Evolutionary conservation across 306 rosid genomes (phyloP), one percentile per base, ranked within the genome.

Genomic region (Cucurbita moschata): DNA sequence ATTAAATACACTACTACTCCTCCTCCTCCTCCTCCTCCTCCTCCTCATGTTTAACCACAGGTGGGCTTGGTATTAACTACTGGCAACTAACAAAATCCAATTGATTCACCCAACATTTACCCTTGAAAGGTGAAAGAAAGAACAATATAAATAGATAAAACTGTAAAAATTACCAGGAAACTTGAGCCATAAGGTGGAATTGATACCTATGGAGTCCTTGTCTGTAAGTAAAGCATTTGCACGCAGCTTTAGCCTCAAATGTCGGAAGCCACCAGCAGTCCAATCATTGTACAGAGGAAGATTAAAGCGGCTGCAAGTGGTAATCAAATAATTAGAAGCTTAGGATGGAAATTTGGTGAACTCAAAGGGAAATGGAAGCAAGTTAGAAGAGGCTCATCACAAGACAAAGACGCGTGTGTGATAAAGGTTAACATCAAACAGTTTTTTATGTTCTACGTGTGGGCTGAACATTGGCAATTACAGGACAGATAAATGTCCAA

Each of bases 201-300:
- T 18, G 72, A 43, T 65, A 58, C 49, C 72, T 19, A 65, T 43
- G 10, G 19, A 43, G 37, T 65, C 72, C 53, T 65, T 38, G 49
- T 42, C 38, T n/a, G 44, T 16, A 66, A 50, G 74, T 14, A 70
- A 70, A 49, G 74, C 42, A 26, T 70, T 70, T 70, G 59, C 59
- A 30, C 56, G 21, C 73, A 26, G 73, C 40, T 44, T 46, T 46
- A 68, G 73, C 56, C 56, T 23, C 42, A 47, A 40, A 21, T 21
- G 56, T 68, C 53, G 71, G 71, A 65, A 65, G 53, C 42, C 56
- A 68, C 73, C 73, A 13, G 56, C 57, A 68, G 6, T 10, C 71
- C 37, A 65, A 43, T 65, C 53, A 68, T 68, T 23, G 56, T 12
- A 68, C 21, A 68, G 40, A 68, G 30, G 66, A 60, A 68, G 73